Conservation (phyloP, 2,329 filamentous ascomycete species). For the Gaeumannomyces sp. region DNA sequence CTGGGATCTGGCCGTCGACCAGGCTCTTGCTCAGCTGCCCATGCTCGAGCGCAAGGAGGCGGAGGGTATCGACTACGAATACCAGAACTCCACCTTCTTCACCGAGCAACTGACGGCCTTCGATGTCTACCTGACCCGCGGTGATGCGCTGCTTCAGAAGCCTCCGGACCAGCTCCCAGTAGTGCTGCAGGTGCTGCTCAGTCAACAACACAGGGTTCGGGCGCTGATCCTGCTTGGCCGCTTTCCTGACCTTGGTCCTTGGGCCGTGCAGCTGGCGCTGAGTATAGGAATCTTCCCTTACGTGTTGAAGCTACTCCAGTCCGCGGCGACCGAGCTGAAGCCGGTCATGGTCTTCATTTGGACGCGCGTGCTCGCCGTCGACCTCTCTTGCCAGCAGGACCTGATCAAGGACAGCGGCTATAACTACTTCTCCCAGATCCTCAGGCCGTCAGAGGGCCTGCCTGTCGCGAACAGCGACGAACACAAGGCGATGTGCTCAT, state of each 20-base stretch:
- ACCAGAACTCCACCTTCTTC: conserved; percentile 92
- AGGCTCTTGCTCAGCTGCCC: conserved; percentile 84
- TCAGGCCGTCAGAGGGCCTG: conserved; percentile 77
- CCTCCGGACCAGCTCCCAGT: conserved; percentile 93
- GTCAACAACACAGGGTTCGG: conserved; percentile 86
- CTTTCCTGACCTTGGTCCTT: conserved; percentile 91
- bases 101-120: conserved; percentile 96
- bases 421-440: conserved; percentile 89
- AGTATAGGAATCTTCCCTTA: conserved; percentile 99
- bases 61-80: conserved; percentile 75
- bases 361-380: conserved; percentile 91
- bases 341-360: conserved; percentile 99
- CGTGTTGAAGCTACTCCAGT: conserved; percentile 93
- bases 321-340: conserved; percentile 88
- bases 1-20: conserved; percentile 95
- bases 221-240: conserved; percentile 87
- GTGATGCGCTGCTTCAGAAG: conserved; percentile 73
- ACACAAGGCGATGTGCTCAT: conserved; percentile 98
- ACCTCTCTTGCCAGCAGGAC: conserved; percentile 88
- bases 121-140: conserved; percentile 84
- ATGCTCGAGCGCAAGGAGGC: conserved; percentile 73
- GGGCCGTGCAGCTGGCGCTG: conserved; percentile 95
- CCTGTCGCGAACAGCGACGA: conserved; percentile 85
- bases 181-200: conserved; percentile 89
- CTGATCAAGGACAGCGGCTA: conserved; percentile 96